A percentile compares a stretch with the other conserved stretches of the same genome.
Evolutionary conservation across 2,329 filamentous ascomycete species (phyloP).

Genomic region (Cadophora sp.): DNA sequence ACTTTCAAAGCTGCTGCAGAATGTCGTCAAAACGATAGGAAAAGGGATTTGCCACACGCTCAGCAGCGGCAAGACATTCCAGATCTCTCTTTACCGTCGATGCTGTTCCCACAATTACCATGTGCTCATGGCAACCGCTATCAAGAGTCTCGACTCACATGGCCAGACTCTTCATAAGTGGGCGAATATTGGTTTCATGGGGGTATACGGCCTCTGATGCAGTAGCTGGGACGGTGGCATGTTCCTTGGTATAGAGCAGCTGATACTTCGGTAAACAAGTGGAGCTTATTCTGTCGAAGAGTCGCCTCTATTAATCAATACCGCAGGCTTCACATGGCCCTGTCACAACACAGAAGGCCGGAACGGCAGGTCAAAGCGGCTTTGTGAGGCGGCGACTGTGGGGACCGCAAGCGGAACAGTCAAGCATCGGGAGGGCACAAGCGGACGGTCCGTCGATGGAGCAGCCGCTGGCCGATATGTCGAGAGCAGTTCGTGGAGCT

Average conservation of each 20-base stretch:
- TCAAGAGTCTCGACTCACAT: background rate
- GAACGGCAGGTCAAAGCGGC: constrained; percentile 19
- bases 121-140: background rate
- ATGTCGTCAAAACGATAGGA: background rate
- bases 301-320: constrained; percentile 23
- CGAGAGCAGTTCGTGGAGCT: constrained; percentile 4
- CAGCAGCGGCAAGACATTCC: background rate
- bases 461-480: constrained; percentile 8
- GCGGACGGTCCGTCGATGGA: constrained; percentile 1
- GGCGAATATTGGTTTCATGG: constrained; percentile 12
- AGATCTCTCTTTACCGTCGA: background rate
- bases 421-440: constrained; percentile 10
- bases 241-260: constrained; percentile 21
- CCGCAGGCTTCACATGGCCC: constrained; percentile 10
- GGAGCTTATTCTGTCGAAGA: constrained; percentile 14
- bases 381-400: constrained; percentile 11
- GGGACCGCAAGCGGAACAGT: constrained; percentile 14
- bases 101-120: constrained; percentile 12
- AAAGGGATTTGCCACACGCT: background rate
- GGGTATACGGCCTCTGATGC: constrained; percentile 17
- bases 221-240: constrained; percentile 22
- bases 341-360: constrained; percentile 25
- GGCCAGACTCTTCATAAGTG: constrained; percentile 9
- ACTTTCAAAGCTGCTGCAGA: too few species aligned
- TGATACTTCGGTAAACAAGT: constrained; percentile 21